Evolutionary conservation across 140 eudicot genomes (phyloP).

Genomic region (Ambrosia hybrid): DNA sequence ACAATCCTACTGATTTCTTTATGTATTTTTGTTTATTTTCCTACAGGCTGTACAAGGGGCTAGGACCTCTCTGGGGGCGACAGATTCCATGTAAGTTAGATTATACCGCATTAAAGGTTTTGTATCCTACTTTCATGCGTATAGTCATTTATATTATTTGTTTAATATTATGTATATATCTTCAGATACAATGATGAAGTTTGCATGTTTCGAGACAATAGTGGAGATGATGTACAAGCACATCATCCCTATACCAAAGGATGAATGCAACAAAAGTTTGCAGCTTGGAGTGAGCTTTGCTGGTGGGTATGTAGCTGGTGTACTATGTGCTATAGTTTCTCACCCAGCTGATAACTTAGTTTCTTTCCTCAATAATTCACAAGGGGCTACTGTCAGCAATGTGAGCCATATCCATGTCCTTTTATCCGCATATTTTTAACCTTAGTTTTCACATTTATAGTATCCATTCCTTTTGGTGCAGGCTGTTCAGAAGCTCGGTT

Average conservation of each 20-base stretch:
- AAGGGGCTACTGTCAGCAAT: conserved; percentile 77
- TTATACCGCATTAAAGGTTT: conserved; percentile 6
- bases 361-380: conserved; percentile 86
- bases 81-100: conserved; percentile 79
- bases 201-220: conserved; percentile 79
- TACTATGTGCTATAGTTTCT: conserved; percentile 82
- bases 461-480: conserved; percentile 21
- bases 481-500: conserved; percentile 82
- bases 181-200: conserved; percentile 96
- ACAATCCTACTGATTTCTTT: no score
- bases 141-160: not conserved
- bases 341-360: conserved; percentile 97
- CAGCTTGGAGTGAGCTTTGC: conserved; percentile 95
- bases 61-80: conserved; percentile 89
- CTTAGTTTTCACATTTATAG: not conserved
- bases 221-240: conserved; percentile 78
- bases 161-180: not conserved
- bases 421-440: not conserved
- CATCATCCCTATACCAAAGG: conserved; percentile 76
- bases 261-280: conserved; percentile 64
- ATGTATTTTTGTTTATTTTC: not conserved
- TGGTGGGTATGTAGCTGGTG: conserved; percentile 91
- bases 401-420: conserved; percentile 38
- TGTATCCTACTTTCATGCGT: not conserved
- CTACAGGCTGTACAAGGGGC: conserved; percentile 77